Percentiles rank a stretch among this genome's conserved stretches.
These are phyloP conservation scores for Naumovozyma baii DNA, from an alignment of 805 yeast species.

Conservation along the genomic window DNA sequence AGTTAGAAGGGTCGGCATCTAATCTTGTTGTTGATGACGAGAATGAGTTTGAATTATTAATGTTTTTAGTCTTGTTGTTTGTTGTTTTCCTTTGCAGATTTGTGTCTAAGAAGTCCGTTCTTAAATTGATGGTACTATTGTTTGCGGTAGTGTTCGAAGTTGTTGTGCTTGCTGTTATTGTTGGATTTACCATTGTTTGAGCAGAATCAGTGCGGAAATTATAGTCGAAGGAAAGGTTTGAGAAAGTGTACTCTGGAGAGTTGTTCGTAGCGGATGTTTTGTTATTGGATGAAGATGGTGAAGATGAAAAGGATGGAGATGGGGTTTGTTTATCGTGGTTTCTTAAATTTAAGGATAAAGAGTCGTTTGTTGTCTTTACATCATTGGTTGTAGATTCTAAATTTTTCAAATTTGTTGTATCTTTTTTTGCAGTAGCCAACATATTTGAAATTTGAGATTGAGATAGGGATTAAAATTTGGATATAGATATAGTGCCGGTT, in stretches of 20 bases:
- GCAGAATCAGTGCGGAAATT: constrained; percentile 2
- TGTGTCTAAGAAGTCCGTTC: neutral
- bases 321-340: neutral
- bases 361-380: neutral
- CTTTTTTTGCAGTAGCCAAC: too few species aligned
- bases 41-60: constrained; percentile 1
- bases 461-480: too few species aligned
- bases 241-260: constrained; percentile 6
- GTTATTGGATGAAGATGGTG: constrained; percentile 1
- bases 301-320: constrained; percentile 5
- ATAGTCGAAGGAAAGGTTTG: constrained; percentile 4
- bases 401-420: too few species aligned
- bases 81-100: neutral
- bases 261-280: constrained; percentile 2
- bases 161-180: neutral
- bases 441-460: too few species aligned
- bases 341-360: neutral
- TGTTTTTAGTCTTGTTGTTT: neutral
- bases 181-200: constrained; percentile 2
- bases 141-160: constrained; percentile 1
- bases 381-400: too few species aligned
- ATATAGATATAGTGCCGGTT: too few species aligned
- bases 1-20: constrained; percentile 3
- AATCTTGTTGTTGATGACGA: constrained; percentile 10
- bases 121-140: constrained; percentile 1